A percentile compares a stretch with the other conserved stretches of the same genome.
These are phyloP conservation scores for Mycena indigotica DNA, from an alignment of 768 basidiomycete species.

Conservation along the genomic window DNA sequence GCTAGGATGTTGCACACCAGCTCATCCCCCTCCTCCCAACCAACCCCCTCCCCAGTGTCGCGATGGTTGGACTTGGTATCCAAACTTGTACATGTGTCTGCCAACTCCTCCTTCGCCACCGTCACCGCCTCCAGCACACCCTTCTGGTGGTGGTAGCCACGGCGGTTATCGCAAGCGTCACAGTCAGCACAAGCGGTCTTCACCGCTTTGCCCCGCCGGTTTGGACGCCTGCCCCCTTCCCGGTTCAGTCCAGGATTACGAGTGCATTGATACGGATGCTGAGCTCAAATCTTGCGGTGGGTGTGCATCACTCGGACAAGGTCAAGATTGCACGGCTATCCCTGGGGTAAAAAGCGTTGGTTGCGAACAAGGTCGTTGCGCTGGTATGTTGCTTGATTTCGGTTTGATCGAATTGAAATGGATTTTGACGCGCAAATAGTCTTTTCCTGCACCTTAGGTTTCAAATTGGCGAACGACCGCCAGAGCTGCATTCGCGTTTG, in stretches of 20 bases:
- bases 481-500: conserved; percentile 23
- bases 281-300: conserved; percentile 80
- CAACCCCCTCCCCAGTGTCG: conserved; percentile 55
- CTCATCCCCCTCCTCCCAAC: conserved; percentile 39
- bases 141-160: conserved; percentile 36
- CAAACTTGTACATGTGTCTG: conserved; percentile 43
- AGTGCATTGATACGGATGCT: conserved; percentile 62
- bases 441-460: conserved; percentile 53
- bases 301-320: conserved; percentile 61
- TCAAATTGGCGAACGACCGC: conserved; percentile 43
- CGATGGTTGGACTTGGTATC: conserved; percentile 49
- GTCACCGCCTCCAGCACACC: conserved; percentile 35
- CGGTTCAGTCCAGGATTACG: conserved; percentile 47
- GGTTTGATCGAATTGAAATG: too few species aligned
- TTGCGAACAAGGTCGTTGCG: conserved; percentile 60
- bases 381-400: conserved; percentile 43
- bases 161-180: conserved; percentile 23
- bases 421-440: conserved; percentile 45
- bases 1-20: conserved; percentile 57
- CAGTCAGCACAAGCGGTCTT: conserved; percentile 34
- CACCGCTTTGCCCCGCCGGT: conserved; percentile 52
- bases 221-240: conserved; percentile 60
- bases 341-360: conserved; percentile 66
- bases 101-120: conserved; percentile 33
- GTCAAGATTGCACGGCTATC: conserved; percentile 74